These are phyloP conservation scores for Leccinum broughii DNA, from an alignment of 768 basidiomycete genomes.

Conservation along the genomic window DNA sequence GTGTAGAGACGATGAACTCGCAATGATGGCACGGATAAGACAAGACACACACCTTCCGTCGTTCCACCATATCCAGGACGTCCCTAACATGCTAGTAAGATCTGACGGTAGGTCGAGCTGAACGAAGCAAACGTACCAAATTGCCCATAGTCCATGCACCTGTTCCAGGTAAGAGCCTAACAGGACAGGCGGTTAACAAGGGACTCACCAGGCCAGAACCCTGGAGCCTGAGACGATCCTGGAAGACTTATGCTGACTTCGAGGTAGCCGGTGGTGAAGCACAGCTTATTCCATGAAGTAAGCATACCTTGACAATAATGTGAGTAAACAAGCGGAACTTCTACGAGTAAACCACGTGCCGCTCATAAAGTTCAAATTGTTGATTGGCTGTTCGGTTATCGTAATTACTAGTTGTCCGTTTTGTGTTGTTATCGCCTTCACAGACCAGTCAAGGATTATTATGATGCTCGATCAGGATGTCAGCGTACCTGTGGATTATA, in stretches of 20 bases:
- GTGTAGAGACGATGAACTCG: constrained; percentile 7
- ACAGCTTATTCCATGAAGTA: constrained; percentile 91
- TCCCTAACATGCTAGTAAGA: constrained; percentile 47
- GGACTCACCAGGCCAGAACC: constrained; percentile 81
- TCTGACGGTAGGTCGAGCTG: background rate
- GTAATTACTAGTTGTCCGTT: constrained; percentile 82
- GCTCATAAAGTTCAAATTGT: constrained; percentile 83
- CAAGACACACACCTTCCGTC: constrained; percentile 60
- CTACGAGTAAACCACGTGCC: constrained; percentile 43
- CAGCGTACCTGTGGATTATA: constrained; percentile 66
- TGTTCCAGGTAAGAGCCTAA: constrained; percentile 20
- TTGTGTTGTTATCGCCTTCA: constrained; percentile 66
- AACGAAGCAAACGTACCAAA: constrained; percentile 29
- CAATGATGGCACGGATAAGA: background rate
- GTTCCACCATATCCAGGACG: constrained; percentile 89
- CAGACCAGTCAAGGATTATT: constrained; percentile 1
- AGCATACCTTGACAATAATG: constrained; percentile 53
- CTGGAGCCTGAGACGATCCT: constrained; percentile 57
- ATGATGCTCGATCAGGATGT: constrained; percentile 2
- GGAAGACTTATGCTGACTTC: constrained; percentile 82
- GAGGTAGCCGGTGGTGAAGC: constrained; percentile 90
- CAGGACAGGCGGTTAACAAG: constrained; percentile 18
- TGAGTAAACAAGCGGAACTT: constrained; percentile 7
- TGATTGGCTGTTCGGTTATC: constrained; percentile 63
- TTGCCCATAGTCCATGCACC: constrained; percentile 82